These are phyloP conservation scores for Phytophthora idaei DNA, from an alignment of 352 stramenopile species.

Conservation along the genomic window DNA sequence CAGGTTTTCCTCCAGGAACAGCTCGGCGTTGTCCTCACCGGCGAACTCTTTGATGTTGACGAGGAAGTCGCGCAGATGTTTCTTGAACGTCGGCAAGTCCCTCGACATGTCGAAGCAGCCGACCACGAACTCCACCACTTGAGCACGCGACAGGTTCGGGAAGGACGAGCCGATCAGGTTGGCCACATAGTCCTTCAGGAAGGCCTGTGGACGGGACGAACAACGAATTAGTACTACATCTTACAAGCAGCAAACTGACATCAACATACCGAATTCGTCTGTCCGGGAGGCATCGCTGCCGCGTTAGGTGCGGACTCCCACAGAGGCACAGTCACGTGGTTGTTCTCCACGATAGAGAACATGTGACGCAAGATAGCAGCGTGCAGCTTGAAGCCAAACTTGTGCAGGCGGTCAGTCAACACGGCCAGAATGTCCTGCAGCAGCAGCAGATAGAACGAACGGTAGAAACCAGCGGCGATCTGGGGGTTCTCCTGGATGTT, in stretches of 20 bases:
- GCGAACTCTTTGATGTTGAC: slow-evolving; percentile 99
- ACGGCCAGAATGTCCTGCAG: slow-evolving; percentile 97
- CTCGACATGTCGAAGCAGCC: slow-evolving; percentile 98
- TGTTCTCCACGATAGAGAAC: slow-evolving; percentile 97
- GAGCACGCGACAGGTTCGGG: slow-evolving; percentile 93
- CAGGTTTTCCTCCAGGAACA: slow-evolving; percentile 97
- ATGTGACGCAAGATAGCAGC: slow-evolving; percentile 97
- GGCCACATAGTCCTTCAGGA: slow-evolving; percentile 97
- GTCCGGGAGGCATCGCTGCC: slow-evolving; percentile 52
- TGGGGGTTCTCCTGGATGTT: slow-evolving; percentile 96
- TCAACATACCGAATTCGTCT: slow-evolving; percentile 79
- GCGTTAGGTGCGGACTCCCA: slow-evolving; percentile 92
- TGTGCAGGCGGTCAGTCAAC: slow-evolving; percentile 99
- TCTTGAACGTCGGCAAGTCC: slow-evolving; percentile 98
- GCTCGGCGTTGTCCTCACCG: slow-evolving; percentile 96
- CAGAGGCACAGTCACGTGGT: slow-evolving; percentile 95
- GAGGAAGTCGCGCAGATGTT: slow-evolving; percentile 99
- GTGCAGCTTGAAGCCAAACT: slow-evolving; percentile 99
- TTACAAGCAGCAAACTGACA: not conserved
- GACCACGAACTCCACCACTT: slow-evolving; percentile 97
- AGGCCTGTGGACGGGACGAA: slow-evolving; percentile 53
- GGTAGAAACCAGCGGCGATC: slow-evolving; percentile 98
- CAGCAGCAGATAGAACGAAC: slow-evolving; percentile 95
- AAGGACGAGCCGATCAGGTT: slow-evolving; percentile 97
- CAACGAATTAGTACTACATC: not conserved